Evolutionary conservation across 148 eudicot species (phyloP).

Genomic region (Vaccinium macrocarpon): DNA sequence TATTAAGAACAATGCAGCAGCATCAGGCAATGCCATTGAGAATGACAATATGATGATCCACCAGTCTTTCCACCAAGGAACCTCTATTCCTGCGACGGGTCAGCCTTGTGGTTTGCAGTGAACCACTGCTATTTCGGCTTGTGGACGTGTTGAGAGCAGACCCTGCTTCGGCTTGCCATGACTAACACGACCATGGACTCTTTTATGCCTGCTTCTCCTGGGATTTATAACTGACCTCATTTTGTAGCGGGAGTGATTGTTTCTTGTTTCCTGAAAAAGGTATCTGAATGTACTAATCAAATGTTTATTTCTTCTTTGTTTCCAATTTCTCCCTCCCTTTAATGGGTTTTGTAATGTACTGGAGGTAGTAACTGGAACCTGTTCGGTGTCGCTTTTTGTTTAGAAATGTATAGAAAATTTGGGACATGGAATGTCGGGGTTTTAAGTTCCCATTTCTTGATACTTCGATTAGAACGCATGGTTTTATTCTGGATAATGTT

Average conservation of each 20-base stretch:
- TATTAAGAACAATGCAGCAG: conserved; percentile 33
- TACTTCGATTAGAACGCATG: not conserved
- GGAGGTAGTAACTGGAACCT: not conserved
- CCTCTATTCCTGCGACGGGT: conserved; percentile 41
- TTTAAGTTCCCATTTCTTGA: not conserved
- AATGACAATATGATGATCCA: conserved; percentile 31
- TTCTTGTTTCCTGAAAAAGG: not conserved
- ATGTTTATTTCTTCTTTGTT: conserved; percentile 2
- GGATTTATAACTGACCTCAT: not conserved
- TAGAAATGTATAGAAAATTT: conserved; percentile 6
- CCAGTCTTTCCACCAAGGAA: conserved; percentile 44
- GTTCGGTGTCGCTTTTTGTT: not conserved
- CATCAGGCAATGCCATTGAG: conserved; percentile 32
- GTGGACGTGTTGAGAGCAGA: conserved; percentile 74
- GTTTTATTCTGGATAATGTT: not conserved
- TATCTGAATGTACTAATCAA: conserved; percentile 7
- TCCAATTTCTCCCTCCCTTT: not conserved
- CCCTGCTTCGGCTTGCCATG: conserved; percentile 47
- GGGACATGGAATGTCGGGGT: conserved; percentile 10
- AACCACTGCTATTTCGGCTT: conserved; percentile 26
- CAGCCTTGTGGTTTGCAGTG: conserved; percentile 44
- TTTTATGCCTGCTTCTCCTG: not conserved
- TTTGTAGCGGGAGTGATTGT: not conserved
- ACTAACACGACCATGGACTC: conserved; percentile 45
- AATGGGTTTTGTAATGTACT: not conserved